Base-by-base conservation (phyloP, 805 yeast species). In the Sugiyamaella qingdaonensis region DNA sequence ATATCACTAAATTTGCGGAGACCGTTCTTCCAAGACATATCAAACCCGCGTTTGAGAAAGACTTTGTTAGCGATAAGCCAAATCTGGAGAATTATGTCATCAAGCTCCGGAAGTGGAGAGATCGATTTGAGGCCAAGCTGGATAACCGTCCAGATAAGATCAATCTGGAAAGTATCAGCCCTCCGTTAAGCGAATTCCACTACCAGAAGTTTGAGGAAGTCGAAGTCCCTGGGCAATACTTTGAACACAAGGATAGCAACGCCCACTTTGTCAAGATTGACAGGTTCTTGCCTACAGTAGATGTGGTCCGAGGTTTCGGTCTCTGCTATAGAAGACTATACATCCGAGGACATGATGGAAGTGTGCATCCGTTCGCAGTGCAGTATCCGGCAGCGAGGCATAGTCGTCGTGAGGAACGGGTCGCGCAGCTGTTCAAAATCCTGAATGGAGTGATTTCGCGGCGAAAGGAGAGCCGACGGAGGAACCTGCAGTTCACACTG, bases 381-480 rank as follows among this genome's bases (percentile, higher is more conserved):
- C 99, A 94, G 73, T 90, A 87, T 68, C 99, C 99, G 5, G 95
- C 98, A 13, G 97, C 97, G 10, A 83, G 99, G 61, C 97, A 92
- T 64, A 88, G 96, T 61, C 85, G 99, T 66, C 82, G 99, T 51
- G 99, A 94, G 66, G 99, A 94, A 65, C 79, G 96, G 51, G 84
- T 94, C 53, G 86, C 89, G 76, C 99, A 94, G 68, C 71, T 94
- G 58, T 91, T 90, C 76, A 80, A 97, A 59, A 81, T 94, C 46
- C 83, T 95, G 72, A 91, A 90, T 67, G 88, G 87, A 57, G 83
- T 87, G 1, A 72, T 95, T 51, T 74, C 84, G 0, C 82, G 85
- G 61, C 86, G 87, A 63, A 96, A 88, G 32, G 96, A 95, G 69
- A 81, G 95, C 2, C 83, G 97, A 59, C 82, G 90, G 45, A 82